A percentile compares a stretch with the other conserved stretches of the same genome.
Evolutionary conservation across 768 basidiomycete species (phyloP).

Genomic region (Neoboletus brunneissimus): DNA sequence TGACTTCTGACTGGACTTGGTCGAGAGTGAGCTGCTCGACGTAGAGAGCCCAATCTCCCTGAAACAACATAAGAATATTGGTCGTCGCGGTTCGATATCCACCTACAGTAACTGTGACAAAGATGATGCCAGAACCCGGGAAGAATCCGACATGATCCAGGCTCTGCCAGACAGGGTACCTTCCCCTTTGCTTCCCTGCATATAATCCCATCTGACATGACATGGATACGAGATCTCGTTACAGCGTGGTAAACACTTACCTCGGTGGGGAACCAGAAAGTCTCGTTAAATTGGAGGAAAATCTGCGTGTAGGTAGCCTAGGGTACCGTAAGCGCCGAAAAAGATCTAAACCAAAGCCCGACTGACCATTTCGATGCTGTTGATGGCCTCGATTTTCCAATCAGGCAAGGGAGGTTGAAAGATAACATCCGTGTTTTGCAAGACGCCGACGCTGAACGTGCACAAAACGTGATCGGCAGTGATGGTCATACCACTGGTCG

Average conservation of each 20-base stretch:
- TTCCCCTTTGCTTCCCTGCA: constrained; percentile 55
- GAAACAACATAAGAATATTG: background rate
- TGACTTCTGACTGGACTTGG: constrained; percentile 50
- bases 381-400: constrained; percentile 62
- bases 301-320: constrained; percentile 65
- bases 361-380: constrained; percentile 56
- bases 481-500: constrained; percentile 41
- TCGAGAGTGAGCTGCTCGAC: constrained; percentile 50
- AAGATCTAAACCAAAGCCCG: background rate
- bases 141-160: constrained; percentile 57
- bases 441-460: constrained; percentile 67
- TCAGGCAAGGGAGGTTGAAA: constrained; percentile 55
- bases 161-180: constrained; percentile 68
- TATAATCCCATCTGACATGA: constrained; percentile 43
- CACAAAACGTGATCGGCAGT: constrained; percentile 56
- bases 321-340: background rate
- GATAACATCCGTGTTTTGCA: constrained; percentile 57
- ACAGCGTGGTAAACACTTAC: constrained; percentile 7
- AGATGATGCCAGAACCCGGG: constrained; percentile 52
- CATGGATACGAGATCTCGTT: background rate
- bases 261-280: constrained; percentile 58
- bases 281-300: constrained; percentile 58
- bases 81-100: background rate
- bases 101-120: constrained; percentile 29
- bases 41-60: constrained; percentile 63